Evolutionary conservation across 108 stramenopile genomes (phyloP).

Genomic region (Phaeodactylum tricornutum): DNA sequence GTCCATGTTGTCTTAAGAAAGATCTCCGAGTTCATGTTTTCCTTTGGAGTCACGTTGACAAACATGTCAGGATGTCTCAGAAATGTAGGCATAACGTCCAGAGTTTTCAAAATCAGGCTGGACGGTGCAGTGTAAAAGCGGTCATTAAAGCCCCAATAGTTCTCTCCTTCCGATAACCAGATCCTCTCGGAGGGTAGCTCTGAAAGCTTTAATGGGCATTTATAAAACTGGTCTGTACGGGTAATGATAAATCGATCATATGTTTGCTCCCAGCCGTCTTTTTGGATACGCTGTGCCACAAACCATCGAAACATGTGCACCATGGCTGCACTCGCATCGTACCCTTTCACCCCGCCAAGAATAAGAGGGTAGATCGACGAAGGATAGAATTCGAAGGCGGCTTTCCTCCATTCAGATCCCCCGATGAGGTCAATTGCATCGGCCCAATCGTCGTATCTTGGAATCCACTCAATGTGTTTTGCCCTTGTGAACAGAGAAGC

Average conservation of each 20-base stretch:
- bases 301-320: slow-evolving; percentile 33
- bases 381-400: no score
- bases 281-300: slow-evolving; percentile 2
- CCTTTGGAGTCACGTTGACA: background rate
- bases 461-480: slow-evolving; percentile 20
- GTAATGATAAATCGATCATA: slow-evolving; percentile 36
- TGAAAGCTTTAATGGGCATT: slow-evolving; percentile 14
- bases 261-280: background rate
- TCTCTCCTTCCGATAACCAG: slow-evolving; percentile 25
- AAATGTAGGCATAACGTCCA: slow-evolving; percentile 26
- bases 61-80: slow-evolving; percentile 15
- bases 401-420: no score
- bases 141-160: slow-evolving; percentile 24
- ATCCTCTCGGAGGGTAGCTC: slow-evolving; percentile 8
- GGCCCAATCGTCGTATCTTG: slow-evolving; percentile 29
- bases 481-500: slow-evolving; percentile 18
- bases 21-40: slow-evolving; percentile 15
- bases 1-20: slow-evolving; percentile 13
- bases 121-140: slow-evolving; percentile 12
- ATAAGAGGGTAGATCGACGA: no score
- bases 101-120: slow-evolving; percentile 11
- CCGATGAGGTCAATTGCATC: slow-evolving; percentile 37
- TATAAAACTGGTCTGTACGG: slow-evolving; percentile 36
- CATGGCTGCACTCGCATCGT: slow-evolving; percentile 13
- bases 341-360: slow-evolving; percentile 10